Evolutionary conservation across 805 yeast genomes (phyloP), one percentile per base, ranked within the genome.

Genomic region (Sungouiozyma intestinalis): DNA sequence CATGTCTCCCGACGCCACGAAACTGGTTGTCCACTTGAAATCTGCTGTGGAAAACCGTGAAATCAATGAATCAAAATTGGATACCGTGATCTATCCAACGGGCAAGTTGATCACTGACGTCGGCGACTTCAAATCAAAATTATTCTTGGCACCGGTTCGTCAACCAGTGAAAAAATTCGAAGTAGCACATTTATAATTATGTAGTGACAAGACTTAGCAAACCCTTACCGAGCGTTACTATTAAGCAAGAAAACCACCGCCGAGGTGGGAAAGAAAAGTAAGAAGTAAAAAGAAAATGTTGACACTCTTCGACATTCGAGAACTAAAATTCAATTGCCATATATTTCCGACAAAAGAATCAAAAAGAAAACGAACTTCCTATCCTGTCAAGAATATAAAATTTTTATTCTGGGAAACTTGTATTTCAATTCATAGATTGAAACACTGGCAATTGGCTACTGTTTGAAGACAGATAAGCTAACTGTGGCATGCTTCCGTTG

Each of bases 101-200:
- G 85, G 83, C 8, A 56, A 59, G 33, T 40, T 61, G 13, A 67
- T 79, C 45, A 55, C 57, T 1, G 64, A 68, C 46, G 58, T 72
- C 19, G 77, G 74, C 1, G 67, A 62, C 20, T 83, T 85, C 69
- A 81, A 81, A 58, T 60, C 76, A 16, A 55, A 60, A 2, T 60
- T 76, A 48, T 66, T 64, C 36, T 53, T 76, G 40, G 81, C 87
- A 0, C 74, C 75, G 1, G 71, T 78, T n/a, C 84, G 92, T 8
- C 60, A 55, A 39, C 86, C 94, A 4, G 43, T 60, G 34, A 60
- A 62, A 42, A 57, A 55, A n/a, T 40, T 50, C 4, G 32, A 27
- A 38, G 35, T 9, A 4, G 18, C 21, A 36, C 32, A 20, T 36
- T 15, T 21, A 21, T 15, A 21, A 31, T 15, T n/a, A n/a, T n/a